Evolutionary conservation across 2,329 filamentous ascomycete species (phyloP).

Genomic region (Trematosphaeria pertusa): DNA sequence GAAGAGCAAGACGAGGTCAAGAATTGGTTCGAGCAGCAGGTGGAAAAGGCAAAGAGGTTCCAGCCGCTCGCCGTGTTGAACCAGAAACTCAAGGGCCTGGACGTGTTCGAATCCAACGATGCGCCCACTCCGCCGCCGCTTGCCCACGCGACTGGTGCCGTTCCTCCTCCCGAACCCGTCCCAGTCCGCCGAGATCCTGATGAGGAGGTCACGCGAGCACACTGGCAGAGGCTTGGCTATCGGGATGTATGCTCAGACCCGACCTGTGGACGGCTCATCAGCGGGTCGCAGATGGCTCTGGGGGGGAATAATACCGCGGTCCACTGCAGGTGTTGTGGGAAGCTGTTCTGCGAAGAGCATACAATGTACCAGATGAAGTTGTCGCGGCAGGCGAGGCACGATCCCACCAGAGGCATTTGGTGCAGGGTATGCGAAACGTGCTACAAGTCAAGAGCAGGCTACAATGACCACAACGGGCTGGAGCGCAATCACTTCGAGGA

Average conservation of each 20-base stretch:
- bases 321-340: conserved; percentile 92
- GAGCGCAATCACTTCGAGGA: conserved; percentile 73
- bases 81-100: conserved; percentile 89
- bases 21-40: conserved; percentile 95
- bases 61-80: conserved; percentile 90
- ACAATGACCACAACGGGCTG: conserved; percentile 83
- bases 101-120: conserved; percentile 93
- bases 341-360: conserved; percentile 94
- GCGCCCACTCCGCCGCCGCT: conserved; percentile 55
- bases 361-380: conserved; percentile 99
- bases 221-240: conserved; percentile 82
- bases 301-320: conserved; percentile 82
- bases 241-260: conserved; percentile 88
- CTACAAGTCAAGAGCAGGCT: conserved; percentile 94
- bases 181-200: conserved; percentile 72
- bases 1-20: conserved; percentile 93
- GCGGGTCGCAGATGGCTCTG: conserved; percentile 64
- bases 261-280: conserved; percentile 66
- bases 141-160: conserved; percentile 40
- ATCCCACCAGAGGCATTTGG: conserved; percentile 90
- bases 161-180: conserved; percentile 37
- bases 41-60: conserved; percentile 90
- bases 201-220: conserved; percentile 82
- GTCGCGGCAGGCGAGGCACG: conserved; percentile 85
- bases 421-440: conserved; percentile 98